Percentiles rank a stretch among this genome's conserved stretches.
These are phyloP conservation scores for Pochonia chlamydosporia DNA, from an alignment of 2,329 filamentous ascomycete species.

Conservation along the genomic window DNA sequence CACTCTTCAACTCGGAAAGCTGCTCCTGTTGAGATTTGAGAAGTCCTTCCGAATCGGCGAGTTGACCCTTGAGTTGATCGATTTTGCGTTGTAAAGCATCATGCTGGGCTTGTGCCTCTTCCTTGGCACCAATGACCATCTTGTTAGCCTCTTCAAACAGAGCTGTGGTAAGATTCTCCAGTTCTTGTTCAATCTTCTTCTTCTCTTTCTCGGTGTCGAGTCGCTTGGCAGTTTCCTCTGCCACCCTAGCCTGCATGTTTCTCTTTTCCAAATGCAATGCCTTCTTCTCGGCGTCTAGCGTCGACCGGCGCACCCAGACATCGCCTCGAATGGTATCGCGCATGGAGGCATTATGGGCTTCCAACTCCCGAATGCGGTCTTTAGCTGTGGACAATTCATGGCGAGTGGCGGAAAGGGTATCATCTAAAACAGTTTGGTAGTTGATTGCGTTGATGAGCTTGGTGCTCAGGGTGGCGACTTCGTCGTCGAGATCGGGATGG, in stretches of 20 bases:
- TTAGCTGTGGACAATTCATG: slow-evolving; percentile 74
- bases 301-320: slow-evolving; percentile 67
- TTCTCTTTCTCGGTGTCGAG: slow-evolving; percentile 68
- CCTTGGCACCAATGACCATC: slow-evolving; percentile 87
- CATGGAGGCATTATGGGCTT: slow-evolving; percentile 59
- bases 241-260: slow-evolving; percentile 50
- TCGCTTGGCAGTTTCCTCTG: slow-evolving; percentile 62
- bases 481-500: slow-evolving; percentile 55
- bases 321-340: slow-evolving; percentile 69
- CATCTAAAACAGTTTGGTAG: slow-evolving; percentile 86
- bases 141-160: slow-evolving; percentile 98
- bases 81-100: slow-evolving; percentile 78
- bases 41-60: slow-evolving; percentile 80
- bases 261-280: slow-evolving; percentile 55
- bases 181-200: slow-evolving; percentile 83
- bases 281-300: slow-evolving; percentile 66
- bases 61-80: slow-evolving; percentile 77
- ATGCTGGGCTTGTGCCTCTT: slow-evolving; percentile 79
- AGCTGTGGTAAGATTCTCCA: slow-evolving; percentile 83
- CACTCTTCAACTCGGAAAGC: slow-evolving; percentile 79
- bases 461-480: slow-evolving; percentile 85
- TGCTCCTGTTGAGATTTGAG: slow-evolving; percentile 91
- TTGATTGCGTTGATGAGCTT: slow-evolving; percentile 98
- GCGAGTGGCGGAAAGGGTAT: slow-evolving; percentile 74
- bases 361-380: slow-evolving; percentile 62